Evolutionary conservation across 768 basidiomycete species (phyloP).

Genomic region (Boletus rubroflammeus): DNA sequence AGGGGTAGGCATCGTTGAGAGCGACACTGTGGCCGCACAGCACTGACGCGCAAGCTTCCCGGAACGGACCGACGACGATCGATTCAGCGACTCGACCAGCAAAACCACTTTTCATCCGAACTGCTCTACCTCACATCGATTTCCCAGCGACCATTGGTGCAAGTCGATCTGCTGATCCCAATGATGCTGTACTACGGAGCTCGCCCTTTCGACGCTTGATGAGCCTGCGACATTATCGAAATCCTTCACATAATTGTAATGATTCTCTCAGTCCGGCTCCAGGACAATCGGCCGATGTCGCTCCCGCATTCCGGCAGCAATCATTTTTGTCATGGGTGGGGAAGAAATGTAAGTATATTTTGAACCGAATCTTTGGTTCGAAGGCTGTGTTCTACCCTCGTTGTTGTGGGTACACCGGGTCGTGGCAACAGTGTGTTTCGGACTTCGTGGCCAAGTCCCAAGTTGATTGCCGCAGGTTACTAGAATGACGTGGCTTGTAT

Average conservation of each 20-base stretch:
- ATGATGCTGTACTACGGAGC: neutral
- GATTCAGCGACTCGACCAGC: neutral
- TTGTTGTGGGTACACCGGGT: neutral
- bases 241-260: no score
- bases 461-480: neutral
- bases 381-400: neutral
- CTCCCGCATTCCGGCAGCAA: neutral
- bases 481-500: neutral
- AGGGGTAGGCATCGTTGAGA: slow-evolving; percentile 25
- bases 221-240: neutral
- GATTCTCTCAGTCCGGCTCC: neutral
- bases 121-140: neutral
- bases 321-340: neutral
- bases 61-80: slow-evolving; percentile 16
- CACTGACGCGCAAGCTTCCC: neutral
- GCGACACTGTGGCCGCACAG: neutral
- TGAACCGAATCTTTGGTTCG: neutral
- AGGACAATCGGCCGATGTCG: neutral
- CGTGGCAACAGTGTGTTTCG: neutral
- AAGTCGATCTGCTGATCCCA: neutral
- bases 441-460: neutral
- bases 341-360: neutral
- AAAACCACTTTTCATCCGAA: neutral
- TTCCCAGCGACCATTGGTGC: neutral
- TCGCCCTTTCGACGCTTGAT: neutral